Percentiles rank a stretch among this genome's conserved stretches.
Evolutionary conservation across 192 early-diverging fungal genomes (phyloP).

Genomic region (Backusella morwellensis): DNA sequence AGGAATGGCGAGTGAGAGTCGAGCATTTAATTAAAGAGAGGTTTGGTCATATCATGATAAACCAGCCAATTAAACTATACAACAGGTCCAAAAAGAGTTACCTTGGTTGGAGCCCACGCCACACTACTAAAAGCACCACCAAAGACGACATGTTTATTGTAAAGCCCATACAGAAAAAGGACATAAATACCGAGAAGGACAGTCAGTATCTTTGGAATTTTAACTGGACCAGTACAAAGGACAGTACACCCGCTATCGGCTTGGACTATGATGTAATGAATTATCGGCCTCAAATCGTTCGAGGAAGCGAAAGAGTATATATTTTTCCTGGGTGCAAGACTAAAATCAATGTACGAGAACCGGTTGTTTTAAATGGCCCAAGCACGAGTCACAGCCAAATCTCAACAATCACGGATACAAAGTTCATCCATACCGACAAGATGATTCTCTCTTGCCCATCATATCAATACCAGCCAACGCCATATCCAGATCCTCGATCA

Average conservation of each 20-base stretch:
- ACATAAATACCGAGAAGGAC: neutral
- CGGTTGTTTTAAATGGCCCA: neutral
- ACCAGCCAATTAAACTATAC: neutral
- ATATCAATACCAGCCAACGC: slow-evolving; percentile 2
- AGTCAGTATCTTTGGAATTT: neutral
- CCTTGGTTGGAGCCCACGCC: neutral
- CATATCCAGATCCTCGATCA: slow-evolving; percentile 6
- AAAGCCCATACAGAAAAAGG: neutral
- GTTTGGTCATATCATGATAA: neutral
- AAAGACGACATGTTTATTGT: neutral
- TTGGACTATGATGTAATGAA: neutral
- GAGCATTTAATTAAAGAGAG: neutral
- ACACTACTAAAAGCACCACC: neutral
- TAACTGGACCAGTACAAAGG: neutral
- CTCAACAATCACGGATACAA: neutral
- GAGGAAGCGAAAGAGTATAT: neutral
- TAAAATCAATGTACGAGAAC: neutral
- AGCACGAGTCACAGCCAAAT: neutral
- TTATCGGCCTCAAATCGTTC: neutral
- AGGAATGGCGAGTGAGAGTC: neutral
- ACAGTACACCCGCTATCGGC: neutral
- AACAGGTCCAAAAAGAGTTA: neutral
- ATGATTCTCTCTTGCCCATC: slow-evolving; percentile 29
- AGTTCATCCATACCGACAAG: slow-evolving; percentile 20
- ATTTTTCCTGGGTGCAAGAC: slow-evolving; percentile 1